phyloP scores from a whole-genome alignment of 2,329 filamentous ascomycete species.

The Rutstroemia sp. region DNA sequence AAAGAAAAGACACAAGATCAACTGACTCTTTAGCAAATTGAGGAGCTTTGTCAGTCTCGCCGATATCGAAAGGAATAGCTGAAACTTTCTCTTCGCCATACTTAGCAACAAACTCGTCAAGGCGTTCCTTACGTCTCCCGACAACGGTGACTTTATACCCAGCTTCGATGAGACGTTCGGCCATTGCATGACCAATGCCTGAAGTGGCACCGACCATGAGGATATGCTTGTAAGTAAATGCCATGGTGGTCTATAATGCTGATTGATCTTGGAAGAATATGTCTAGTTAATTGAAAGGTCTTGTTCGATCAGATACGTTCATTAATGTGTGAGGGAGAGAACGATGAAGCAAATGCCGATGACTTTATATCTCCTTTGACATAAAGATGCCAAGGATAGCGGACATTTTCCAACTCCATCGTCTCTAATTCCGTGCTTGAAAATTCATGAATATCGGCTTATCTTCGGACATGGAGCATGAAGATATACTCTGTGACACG shows the following conservation, averaged over 20 bases:
- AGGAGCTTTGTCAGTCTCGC: neutral
- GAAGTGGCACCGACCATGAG: conserved; percentile 49
- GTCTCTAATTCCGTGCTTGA: too few species aligned
- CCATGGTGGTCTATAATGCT: conserved; percentile 30
- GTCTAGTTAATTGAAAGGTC: neutral
- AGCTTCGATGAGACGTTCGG: conserved; percentile 36
- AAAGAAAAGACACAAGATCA: too few species aligned
- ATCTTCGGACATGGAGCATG: too few species aligned
- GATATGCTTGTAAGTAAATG: conserved; percentile 47
- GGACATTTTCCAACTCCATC: too few species aligned
- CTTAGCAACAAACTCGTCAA: conserved; percentile 30
- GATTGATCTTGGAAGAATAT: neutral
- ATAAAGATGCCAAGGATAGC: too few species aligned
- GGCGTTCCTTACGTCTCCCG: conserved; percentile 43
- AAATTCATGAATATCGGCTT: too few species aligned
- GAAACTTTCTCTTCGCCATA: neutral
- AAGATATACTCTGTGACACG: too few species aligned
- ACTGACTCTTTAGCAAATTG: neutral
- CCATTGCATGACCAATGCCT: conserved; percentile 43
- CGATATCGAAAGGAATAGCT: conserved; percentile 5
- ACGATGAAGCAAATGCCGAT: too few species aligned
- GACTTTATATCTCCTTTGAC: too few species aligned
- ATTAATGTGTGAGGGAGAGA: too few species aligned
- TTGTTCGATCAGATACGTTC: neutral
- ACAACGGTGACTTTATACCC: conserved; percentile 45